A percentile compares a stretch with the other conserved stretches of the same genome.
These are phyloP conservation scores for Dictyostelium purpureum DNA, from an alignment of 78 protist genomes.

Conservation along the genomic window DNA sequence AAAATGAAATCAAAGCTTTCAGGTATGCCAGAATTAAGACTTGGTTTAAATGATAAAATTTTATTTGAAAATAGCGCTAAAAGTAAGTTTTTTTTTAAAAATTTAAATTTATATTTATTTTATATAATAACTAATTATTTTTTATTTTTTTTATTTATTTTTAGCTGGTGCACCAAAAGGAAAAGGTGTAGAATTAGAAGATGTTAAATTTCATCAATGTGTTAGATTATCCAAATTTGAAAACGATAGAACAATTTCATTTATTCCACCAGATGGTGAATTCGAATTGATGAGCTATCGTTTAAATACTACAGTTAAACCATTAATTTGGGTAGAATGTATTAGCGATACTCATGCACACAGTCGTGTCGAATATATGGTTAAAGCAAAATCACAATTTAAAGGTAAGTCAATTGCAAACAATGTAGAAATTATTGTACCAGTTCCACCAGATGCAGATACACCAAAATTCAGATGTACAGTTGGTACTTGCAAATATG, in stretches of 20 bases:
- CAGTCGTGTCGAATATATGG: conserved; percentile 93
- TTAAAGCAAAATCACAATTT: conserved; percentile 95
- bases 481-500: conserved; percentile 93
- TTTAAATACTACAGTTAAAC: conserved; percentile 92
- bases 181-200: conserved; percentile 98
- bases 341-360: conserved; percentile 91
- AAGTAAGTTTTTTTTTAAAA: conserved; percentile 14
- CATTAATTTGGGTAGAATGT: conserved; percentile 96
- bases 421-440: conserved; percentile 95
- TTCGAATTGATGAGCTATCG: conserved; percentile 99
- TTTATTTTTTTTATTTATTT: neutral
- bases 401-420: conserved; percentile 95
- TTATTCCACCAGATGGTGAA: conserved; percentile 99
- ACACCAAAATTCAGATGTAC: conserved; percentile 94
- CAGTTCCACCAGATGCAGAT: conserved; percentile 98
- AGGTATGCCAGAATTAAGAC: conserved; percentile 99
- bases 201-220: conserved; percentile 99
- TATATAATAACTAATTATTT: neutral
- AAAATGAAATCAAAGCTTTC: conserved; percentile 94
- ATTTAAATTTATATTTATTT: neutral
- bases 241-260: conserved; percentile 97
- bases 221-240: conserved; percentile 97
- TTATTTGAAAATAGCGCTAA: conserved; percentile 89
- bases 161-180: conserved; percentile 84
- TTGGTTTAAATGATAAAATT: conserved; percentile 98